Evolutionary conservation across 768 basidiomycete genomes (phyloP), one percentile per base, ranked within the genome.

Genomic region (Collybiopsis luxurians): DNA sequence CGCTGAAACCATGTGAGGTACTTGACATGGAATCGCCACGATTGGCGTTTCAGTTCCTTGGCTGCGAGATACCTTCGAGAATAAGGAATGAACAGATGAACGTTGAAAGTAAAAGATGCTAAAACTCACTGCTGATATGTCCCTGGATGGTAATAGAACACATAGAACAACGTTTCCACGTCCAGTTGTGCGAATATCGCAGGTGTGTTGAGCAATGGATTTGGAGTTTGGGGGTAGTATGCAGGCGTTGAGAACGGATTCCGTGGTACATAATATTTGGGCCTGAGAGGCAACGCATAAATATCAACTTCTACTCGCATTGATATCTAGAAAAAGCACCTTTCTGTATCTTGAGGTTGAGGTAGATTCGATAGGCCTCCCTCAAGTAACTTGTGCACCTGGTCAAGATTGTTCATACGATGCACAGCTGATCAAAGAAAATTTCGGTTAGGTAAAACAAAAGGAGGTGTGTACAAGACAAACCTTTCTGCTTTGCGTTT

Each of bases 1-100:
- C 97, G 85, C 71, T 98, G 97, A 84, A 99, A 99, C 95, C 97
- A 99, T 28, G 97, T 99, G 59, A 99, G 76, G 69, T 98, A 99
- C 74, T 98, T 98, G 59, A 98, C 92, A 71, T 99, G 97, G 80
- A 98, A 99, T 48, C 97, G 86, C 97, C 97, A 99, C 39, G 93
- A 95, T 69, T 98, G 96, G 49, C 90, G 83, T 76, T 98, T 98
- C 61, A 99, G 79, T 72, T 99, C 97, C 67, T 92, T 93, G 4
- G 97, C 97, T 1, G 97, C 95, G 49, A 98, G 85, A 72, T 88
- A 96, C 73, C 94, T 96, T 57, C 44, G 27, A 61, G 61, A 36
- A 44, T 27, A 54, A 26, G 15, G 52, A 40, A 36, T 49, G 34
- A 43, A 27, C 28, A 28, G 56, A 48, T 44, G 9, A 12, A 15